Percentiles rank a stretch among this genome's conserved stretches.
Conservation (phyloP, 2,329 filamentous ascomycete species). For the Peltaster fructicola region DNA sequence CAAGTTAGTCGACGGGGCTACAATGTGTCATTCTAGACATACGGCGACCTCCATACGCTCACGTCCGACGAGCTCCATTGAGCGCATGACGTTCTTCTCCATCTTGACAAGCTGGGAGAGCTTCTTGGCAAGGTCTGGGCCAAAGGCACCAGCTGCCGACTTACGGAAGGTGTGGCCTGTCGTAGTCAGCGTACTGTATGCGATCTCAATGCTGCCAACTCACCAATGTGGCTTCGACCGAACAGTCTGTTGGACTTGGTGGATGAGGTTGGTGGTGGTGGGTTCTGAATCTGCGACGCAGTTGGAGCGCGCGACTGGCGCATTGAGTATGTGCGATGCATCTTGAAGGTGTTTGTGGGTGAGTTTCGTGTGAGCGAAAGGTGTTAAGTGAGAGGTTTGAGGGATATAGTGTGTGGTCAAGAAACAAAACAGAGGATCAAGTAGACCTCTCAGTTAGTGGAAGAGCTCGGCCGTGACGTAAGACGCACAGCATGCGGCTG, state of each 20-base stretch:
- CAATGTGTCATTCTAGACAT: too few relatives aligned
- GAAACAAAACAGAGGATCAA: too few relatives aligned
- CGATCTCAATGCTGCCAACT: constrained; percentile 18
- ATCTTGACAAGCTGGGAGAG: constrained; percentile 97
- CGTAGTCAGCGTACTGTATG: constrained; percentile 2
- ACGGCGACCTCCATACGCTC: constrained; percentile 98
- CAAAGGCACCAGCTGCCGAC: constrained; percentile 59
- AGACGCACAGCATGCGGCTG: too few relatives aligned
- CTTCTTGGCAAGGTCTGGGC: constrained; percentile 88
- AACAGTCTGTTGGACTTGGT: constrained; percentile 88
- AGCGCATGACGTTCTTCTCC: constrained; percentile 99
- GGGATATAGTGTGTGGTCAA: too few relatives aligned
- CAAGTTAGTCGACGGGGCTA: constrained; percentile 2
- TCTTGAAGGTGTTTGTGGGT: constrained; percentile 24
- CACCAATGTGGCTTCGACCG: constrained; percentile 70
- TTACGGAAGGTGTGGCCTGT: constrained; percentile 54
- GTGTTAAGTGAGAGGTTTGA: too few relatives aligned
- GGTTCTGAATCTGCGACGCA: constrained; percentile 79
- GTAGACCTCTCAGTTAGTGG: too few relatives aligned
- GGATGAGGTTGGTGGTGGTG: constrained; percentile 74
- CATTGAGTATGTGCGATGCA: constrained; percentile 99
- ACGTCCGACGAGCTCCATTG: constrained; percentile 81
- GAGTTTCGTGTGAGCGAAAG: constrained; percentile 1
- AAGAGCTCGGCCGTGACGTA: too few relatives aligned
- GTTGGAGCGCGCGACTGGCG: constrained; percentile 92